phyloP scores from a whole-genome alignment of 2,329 filamentous ascomycete genomes.

The Cordyceps javanica region DNA sequence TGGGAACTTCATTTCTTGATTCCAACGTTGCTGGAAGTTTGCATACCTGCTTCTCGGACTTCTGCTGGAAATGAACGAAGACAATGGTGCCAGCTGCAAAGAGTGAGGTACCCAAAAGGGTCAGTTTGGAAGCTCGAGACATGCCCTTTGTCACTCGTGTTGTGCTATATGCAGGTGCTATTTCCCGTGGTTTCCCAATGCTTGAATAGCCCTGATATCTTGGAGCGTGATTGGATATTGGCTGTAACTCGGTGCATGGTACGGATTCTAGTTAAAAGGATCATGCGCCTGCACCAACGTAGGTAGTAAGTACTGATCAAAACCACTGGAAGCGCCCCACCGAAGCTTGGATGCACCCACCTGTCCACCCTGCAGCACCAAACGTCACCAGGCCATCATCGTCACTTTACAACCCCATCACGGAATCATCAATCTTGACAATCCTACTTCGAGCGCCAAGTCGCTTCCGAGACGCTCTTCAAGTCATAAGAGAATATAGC shows the following conservation, averaged over 20 bases:
- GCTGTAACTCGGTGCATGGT: not conserved
- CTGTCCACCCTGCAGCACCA: not conserved
- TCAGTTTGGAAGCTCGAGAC: conserved; percentile 87
- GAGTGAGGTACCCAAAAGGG: conserved; percentile 69
- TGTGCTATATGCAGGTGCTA: not conserved
- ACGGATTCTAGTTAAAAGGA: not conserved
- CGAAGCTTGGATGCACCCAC: conserved; percentile 1
- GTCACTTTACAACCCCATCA: not conserved
- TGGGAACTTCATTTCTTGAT: too few species aligned
- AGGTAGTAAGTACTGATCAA: too few species aligned
- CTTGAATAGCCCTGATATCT: not conserved
- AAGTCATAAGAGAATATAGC: not conserved
- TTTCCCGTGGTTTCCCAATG: not conserved
- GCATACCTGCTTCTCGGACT: conserved; percentile 71
- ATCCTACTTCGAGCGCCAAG: not conserved
- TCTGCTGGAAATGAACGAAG: conserved; percentile 86
- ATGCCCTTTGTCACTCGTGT: conserved; percentile 40
- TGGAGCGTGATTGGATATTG: not conserved
- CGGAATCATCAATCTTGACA: not conserved
- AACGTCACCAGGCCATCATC: not conserved
- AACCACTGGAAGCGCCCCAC: not conserved
- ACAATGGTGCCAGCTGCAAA: conserved; percentile 71
- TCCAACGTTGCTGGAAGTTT: not conserved
- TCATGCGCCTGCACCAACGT: not conserved
- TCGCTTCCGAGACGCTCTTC: not conserved